phyloP scores from a whole-genome alignment of 331 rosid genomes.

The Dryas integrifolia region DNA sequence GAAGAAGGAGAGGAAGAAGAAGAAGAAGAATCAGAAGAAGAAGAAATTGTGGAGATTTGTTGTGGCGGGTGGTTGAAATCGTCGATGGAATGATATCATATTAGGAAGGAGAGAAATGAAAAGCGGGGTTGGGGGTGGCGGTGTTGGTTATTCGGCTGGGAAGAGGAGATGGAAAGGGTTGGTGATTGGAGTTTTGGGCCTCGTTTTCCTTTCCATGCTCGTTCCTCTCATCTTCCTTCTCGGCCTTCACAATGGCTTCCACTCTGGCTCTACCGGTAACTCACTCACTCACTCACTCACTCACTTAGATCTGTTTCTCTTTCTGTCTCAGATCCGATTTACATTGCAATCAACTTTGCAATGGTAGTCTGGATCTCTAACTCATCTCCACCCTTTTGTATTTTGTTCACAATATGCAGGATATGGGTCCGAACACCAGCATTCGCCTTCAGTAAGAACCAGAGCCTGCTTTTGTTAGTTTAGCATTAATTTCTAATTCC shows the following conservation, averaged over 20 bases:
- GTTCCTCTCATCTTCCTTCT: constrained; percentile 93
- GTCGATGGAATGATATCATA: constrained; percentile 6
- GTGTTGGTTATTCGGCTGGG: constrained; percentile 17
- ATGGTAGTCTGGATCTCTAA: constrained; percentile 24
- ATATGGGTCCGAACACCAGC: constrained; percentile 57
- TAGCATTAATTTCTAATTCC: constrained; percentile 18
- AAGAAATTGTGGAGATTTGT: neutral
- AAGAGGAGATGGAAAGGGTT: constrained; percentile 90
- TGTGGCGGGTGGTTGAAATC: neutral
- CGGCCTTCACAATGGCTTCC: constrained; percentile 91
- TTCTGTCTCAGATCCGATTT: constrained; percentile 21
- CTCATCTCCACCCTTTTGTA: neutral
- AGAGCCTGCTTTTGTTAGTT: constrained; percentile 12
- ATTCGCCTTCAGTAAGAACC: constrained; percentile 61
- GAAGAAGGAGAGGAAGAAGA: neutral
- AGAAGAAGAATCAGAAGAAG: neutral
- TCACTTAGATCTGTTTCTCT: constrained; percentile 19
- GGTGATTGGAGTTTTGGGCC: constrained; percentile 82
- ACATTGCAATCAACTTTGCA: neutral
- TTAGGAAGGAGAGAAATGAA: constrained; percentile 46
- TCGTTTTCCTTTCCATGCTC: constrained; percentile 90
- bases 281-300: neutral
- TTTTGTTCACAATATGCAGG: constrained; percentile 46
- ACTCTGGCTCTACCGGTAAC: constrained; percentile 55
- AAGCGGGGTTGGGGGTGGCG: constrained; percentile 47